Conservation (phyloP, 352 stramenopile species). For the Saprolegnia parasitica region DNA sequence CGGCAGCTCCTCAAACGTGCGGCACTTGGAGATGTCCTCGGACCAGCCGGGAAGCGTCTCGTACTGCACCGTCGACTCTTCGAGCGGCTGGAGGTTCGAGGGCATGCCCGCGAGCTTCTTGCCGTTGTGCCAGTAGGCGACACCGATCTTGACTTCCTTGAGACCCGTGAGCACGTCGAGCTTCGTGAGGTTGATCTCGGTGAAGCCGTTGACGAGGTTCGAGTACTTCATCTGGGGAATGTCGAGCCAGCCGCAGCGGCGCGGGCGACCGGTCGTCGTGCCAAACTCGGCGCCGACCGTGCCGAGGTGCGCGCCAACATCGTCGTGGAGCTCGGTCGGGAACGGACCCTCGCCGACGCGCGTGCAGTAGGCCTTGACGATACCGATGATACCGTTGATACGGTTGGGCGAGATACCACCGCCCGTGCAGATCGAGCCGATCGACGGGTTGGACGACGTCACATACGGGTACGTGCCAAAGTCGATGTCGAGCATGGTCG, state of each 20-base stretch:
- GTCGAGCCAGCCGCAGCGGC: slow-evolving; percentile 98
- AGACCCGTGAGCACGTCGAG: slow-evolving; percentile 98
- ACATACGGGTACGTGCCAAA: slow-evolving; percentile 99
- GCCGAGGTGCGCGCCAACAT: slow-evolving; percentile 87
- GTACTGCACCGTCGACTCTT: slow-evolving; percentile 94
- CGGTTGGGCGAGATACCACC: slow-evolving; percentile 92
- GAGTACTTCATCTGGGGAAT: slow-evolving; percentile 94
- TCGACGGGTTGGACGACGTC: slow-evolving; percentile 97
- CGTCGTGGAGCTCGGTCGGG: slow-evolving; percentile 95
- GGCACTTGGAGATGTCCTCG: slow-evolving; percentile 95
- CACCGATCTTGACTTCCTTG: slow-evolving; percentile 92
- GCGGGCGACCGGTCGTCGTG: slow-evolving; percentile 95
- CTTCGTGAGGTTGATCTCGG: slow-evolving; percentile 98
- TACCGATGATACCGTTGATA: slow-evolving; percentile 94
- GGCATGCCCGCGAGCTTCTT: slow-evolving; percentile 93
- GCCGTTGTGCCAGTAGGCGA: slow-evolving; percentile 93
- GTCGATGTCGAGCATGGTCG: slow-evolving; percentile 99
- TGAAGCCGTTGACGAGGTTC: slow-evolving; percentile 94
- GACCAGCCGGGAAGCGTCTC: slow-evolving; percentile 92
- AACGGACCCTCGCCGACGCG: slow-evolving; percentile 98
- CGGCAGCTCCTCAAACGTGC: slow-evolving; percentile 96
- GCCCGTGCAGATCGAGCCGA: slow-evolving; percentile 96
- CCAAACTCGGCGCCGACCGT: slow-evolving; percentile 95
- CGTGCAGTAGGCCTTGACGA: slow-evolving; percentile 99
- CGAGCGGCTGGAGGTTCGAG: slow-evolving; percentile 89